Percentiles rank a stretch among this genome's conserved stretches.
Evolutionary conservation across 2,329 filamentous ascomycete species (phyloP).

Genomic region (Hypoxylon rubiginosum): DNA sequence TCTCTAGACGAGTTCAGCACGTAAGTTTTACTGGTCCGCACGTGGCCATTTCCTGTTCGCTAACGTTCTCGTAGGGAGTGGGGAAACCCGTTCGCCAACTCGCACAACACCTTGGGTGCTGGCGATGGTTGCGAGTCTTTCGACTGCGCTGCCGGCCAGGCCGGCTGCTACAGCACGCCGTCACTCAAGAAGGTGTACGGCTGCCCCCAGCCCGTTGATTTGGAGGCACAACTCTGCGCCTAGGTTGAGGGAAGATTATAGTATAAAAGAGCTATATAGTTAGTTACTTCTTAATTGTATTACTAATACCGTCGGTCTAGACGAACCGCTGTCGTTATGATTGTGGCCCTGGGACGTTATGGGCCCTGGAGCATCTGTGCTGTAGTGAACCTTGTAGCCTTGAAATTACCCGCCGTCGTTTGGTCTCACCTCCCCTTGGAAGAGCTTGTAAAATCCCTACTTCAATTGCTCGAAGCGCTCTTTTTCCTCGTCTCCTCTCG

Average conservation of each 20-base stretch:
- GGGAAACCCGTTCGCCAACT: constrained; percentile 58
- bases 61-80: constrained; percentile 47
- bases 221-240: constrained; percentile 53
- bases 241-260: constrained; percentile 6
- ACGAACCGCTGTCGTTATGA: neutral
- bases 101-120: constrained; percentile 55
- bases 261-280: neutral
- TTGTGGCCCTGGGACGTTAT: neutral
- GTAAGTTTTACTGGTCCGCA: constrained; percentile 37
- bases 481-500: constrained; percentile 27
- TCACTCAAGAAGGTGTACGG: constrained; percentile 56
- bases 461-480: constrained; percentile 33
- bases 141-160: constrained; percentile 54
- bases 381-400: no score
- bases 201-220: constrained; percentile 57
- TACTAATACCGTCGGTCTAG: neutral
- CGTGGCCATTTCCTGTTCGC: constrained; percentile 2
- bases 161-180: constrained; percentile 58
- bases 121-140: constrained; percentile 56
- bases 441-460: neutral
- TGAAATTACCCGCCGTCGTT: no score
- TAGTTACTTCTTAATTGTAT: neutral
- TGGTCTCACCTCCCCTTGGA: no score
- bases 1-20: constrained; percentile 57
- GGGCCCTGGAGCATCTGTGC: no score